phyloP scores from a whole-genome alignment of 805 yeast species.

The Teunomyces kruisii region DNA sequence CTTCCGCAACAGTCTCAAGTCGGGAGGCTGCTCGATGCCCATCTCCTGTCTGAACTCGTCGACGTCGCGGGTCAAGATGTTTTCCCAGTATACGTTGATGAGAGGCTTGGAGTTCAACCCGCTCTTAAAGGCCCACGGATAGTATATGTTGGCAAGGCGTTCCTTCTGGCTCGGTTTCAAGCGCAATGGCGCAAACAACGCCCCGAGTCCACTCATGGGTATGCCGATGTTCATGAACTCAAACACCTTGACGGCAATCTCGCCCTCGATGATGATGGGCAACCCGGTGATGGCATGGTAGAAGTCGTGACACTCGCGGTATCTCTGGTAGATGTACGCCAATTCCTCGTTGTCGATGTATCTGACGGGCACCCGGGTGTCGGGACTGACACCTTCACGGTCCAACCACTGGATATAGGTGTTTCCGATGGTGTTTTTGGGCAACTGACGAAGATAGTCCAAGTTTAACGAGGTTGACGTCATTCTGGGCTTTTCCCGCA shows the following conservation, averaged over 20 bases:
- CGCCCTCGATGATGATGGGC: slow-evolving; percentile 95
- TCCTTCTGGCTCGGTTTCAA: slow-evolving; percentile 61
- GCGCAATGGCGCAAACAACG: slow-evolving; percentile 83
- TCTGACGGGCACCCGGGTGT: slow-evolving; percentile 84
- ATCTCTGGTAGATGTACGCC: slow-evolving; percentile 90
- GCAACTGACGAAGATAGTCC: slow-evolving; percentile 56
- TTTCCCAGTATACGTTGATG: slow-evolving; percentile 92
- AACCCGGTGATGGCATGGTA: slow-evolving; percentile 89
- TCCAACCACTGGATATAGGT: slow-evolving; percentile 82
- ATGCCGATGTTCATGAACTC: slow-evolving; percentile 91
- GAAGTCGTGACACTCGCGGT: slow-evolving; percentile 95
- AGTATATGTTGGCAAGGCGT: slow-evolving; percentile 65
- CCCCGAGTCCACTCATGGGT: slow-evolving; percentile 95
- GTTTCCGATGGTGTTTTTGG: slow-evolving; percentile 71
- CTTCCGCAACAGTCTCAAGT: slow-evolving; percentile 65
- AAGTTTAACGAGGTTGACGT: slow-evolving; percentile 70
- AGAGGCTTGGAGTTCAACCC: slow-evolving; percentile 75
- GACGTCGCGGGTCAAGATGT: slow-evolving; percentile 68
- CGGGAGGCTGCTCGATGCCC: slow-evolving; percentile 72
- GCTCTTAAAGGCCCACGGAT: slow-evolving; percentile 83
- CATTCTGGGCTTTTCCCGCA: slow-evolving; percentile 80
- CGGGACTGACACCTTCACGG: slow-evolving; percentile 88
- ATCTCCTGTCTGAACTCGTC: slow-evolving; percentile 68
- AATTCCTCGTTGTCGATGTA: slow-evolving; percentile 87
- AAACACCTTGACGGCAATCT: slow-evolving; percentile 86